These are phyloP conservation scores for Hypoxylon sp. DNA, from an alignment of 2,329 filamentous ascomycete genomes.

Conservation along the genomic window DNA sequence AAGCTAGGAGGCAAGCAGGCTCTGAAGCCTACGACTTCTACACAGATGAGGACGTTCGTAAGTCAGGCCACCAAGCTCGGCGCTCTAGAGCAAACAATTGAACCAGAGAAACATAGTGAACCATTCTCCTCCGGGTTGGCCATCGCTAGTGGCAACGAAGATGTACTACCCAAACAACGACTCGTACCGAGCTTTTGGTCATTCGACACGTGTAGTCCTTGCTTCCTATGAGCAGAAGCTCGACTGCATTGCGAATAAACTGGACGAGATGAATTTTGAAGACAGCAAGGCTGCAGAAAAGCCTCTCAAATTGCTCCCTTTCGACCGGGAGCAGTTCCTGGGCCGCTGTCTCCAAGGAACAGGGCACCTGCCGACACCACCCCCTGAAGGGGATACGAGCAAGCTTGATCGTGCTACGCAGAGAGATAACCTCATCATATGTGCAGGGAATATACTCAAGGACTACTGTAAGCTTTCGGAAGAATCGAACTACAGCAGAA, in stretches of 20 bases:
- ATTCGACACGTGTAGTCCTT: conserved; percentile 23
- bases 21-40: conserved; percentile 27
- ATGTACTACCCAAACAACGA: conserved; percentile 34
- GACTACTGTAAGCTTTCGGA: conserved; percentile 35
- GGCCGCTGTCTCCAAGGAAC: conserved; percentile 22
- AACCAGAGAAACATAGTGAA: conserved; percentile 9
- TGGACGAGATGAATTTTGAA: conserved; percentile 35
- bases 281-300: not conserved
- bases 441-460: conserved; percentile 3
- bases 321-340: conserved; percentile 37
- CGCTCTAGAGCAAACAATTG: not conserved
- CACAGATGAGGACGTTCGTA: conserved; percentile 38
- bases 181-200: conserved; percentile 35
- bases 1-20: conserved; percentile 24
- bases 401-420: conserved; percentile 17
- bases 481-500: not conserved
- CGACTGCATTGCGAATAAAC: conserved; percentile 28
- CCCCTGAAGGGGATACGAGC: not conserved
- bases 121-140: conserved; percentile 30
- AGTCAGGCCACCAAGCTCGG: not conserved
- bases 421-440: conserved; percentile 36
- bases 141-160: conserved; percentile 31
- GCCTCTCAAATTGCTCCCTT: conserved; percentile 36
- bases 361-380: conserved; percentile 4
- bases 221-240: conserved; percentile 34